Base-by-base conservation (phyloP, 768 basidiomycete species). In the Tricholomella constricta region DNA sequence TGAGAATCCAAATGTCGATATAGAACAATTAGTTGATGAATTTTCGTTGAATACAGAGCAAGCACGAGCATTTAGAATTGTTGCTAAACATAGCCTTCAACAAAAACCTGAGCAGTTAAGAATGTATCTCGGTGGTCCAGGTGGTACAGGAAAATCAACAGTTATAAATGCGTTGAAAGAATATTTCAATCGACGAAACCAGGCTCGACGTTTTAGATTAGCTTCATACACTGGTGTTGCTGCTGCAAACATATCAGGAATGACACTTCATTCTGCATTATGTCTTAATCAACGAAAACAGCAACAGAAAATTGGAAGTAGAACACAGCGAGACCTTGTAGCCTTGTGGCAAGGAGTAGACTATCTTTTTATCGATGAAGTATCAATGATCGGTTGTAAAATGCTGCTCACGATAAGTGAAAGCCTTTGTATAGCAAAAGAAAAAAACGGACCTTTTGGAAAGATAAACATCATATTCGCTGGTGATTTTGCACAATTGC, bases 401-500 rank as follows among this genome's bases (percentile, higher is more conserved):
- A 38, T 75, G 1, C 12, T 78, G 9, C 42, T 22, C 2, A 25
- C 68, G 2, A 69, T 80, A 10, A 69, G 65, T 48, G 49, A 69
- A 19, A 71, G 71, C 0, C 47, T 79, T 0, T 52, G 29, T 0
- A 56, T 60, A 1, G 75, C 71, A 0, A 77, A 72, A 52, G 70
- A 64, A 17, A 63, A 57, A 20, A 34, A 40, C 0, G 12, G 29
- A 19, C 54, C 62, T 0, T 78, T 76, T 61, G 75, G 77, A 3
- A 72, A 74, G 0, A 62, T 78, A 0, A 77, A 72, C 40, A 52
- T 78, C 1, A 72, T 78, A 1, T 74, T 75, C 49, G 72, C 73
- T 0, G 75, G 77, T 1, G 75, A 79, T 49, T 78, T 79, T 52
- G 65, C 67, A 0, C 78, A 79, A 44, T 52, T 75, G 3, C 69